phyloP scores from a whole-genome alignment of 176 grass and related monocot species.

The Bothriochloa decipiens region DNA sequence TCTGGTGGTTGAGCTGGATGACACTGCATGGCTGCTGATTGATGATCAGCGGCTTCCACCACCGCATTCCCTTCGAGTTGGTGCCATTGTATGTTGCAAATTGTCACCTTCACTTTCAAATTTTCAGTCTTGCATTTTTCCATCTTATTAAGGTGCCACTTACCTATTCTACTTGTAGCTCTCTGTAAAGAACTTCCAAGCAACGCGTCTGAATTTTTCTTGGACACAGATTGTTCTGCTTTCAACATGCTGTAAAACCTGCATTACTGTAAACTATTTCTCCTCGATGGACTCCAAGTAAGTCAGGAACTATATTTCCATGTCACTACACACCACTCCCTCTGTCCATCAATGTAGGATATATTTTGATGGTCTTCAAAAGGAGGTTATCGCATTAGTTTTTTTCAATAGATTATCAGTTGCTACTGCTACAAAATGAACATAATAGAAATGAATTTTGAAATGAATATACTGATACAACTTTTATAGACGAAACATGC shows the following conservation, averaged over 20 bases:
- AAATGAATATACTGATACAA: neutral
- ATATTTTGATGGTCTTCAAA: neutral
- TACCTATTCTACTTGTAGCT: slow-evolving; percentile 52
- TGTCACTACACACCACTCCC: neutral
- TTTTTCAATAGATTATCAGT: neutral
- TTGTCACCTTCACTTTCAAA: slow-evolving; percentile 28
- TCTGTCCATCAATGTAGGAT: neutral
- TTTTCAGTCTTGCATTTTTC: neutral
- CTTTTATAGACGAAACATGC: neutral
- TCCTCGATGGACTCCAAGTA: slow-evolving; percentile 74
- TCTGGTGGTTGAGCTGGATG: slow-evolving; percentile 73
- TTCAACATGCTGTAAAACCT: slow-evolving; percentile 77
- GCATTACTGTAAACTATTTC: slow-evolving; percentile 65
- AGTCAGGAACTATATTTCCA: slow-evolving; percentile 39
- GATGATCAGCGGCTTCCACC: slow-evolving; percentile 59
- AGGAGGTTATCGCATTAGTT: neutral
- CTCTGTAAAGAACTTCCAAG: slow-evolving; percentile 72
- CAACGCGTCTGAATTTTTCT: slow-evolving; percentile 54
- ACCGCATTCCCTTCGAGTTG: slow-evolving; percentile 78
- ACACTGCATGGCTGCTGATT: slow-evolving; percentile 61
- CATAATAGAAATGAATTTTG: neutral
- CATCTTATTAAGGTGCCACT: slow-evolving; percentile 26
- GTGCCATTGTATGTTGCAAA: slow-evolving; percentile 71
- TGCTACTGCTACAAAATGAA: neutral
- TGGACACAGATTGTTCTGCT: slow-evolving; percentile 62